Base-by-base conservation (phyloP, 768 basidiomycete species). In the Coprinopsis sp. region DNA sequence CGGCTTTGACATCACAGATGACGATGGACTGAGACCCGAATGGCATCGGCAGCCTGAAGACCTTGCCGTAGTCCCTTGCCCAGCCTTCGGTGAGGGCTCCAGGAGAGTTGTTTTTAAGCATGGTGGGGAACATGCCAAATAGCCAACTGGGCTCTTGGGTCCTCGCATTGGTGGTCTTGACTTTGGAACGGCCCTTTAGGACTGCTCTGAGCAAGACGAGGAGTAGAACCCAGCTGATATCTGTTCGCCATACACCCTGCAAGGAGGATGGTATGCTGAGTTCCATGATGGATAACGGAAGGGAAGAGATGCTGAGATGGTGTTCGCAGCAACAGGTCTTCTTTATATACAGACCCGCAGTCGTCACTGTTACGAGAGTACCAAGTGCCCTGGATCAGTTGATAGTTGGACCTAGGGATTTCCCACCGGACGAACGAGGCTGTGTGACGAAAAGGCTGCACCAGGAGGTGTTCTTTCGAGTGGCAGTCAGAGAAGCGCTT, bases 1-100 rank as follows among this genome's bases (percentile, higher is more conserved):
- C 59, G 0, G 80, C 78, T 58, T 73, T 78, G 3, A 71, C 71
- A 51, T 78, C 78, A 34, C 66, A 63, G 4, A 77, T 57, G 3
- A 73, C 54, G 19, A 78, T 53, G 4, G 52, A 54, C 6, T 42
- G 58, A 0, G 63, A 54, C 0, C 72, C 72, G 5, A 78, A 49
- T 1, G 59, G 51, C 1, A 53, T 52, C 0, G 77, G 68, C n/a
- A 78, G 47, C 13, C 59, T 41, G 50, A 63, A 82, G 0, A 67
- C 74, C 1, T 69, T 53, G 6, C 81, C 81, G 27, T 78, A 78
- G 36, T 72, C 56, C 6, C 55, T 56, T 1, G 65, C 65, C 81
- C 79, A 81, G 4, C 60, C 46, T 46, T 78, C 77, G 50, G 66
- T 71, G 6, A 76, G 21, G 1, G 49, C 19, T 4, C 64, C 62